Percentiles rank a stretch among this genome's conserved stretches.
These are phyloP conservation scores for Gamarada debralockiae DNA, from an alignment of 495 filamentous ascomycete genomes.

Conservation along the genomic window DNA sequence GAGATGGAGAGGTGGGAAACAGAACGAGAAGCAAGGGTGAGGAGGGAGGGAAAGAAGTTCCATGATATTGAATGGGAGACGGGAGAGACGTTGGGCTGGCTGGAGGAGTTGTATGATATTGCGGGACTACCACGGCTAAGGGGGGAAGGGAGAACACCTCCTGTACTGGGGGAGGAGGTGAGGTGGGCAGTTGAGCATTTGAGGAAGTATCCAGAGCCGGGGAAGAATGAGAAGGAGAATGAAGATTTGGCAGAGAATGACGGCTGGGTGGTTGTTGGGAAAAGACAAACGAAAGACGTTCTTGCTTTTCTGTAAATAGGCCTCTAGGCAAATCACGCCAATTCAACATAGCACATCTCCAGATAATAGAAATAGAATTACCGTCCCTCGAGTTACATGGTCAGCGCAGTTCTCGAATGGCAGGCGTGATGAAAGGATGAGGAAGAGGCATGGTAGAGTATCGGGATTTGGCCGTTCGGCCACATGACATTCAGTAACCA, in stretches of 20 bases:
- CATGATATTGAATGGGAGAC: slow-evolving; percentile 45
- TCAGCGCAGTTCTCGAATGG: no score
- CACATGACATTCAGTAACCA: no score
- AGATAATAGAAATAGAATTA: no score
- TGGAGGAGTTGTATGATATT: slow-evolving; percentile 36
- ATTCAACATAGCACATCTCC: no score
- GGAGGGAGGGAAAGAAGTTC: slow-evolving; percentile 33
- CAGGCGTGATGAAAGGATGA: no score
- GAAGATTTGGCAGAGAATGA: slow-evolving; percentile 8
- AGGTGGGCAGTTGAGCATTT: slow-evolving; percentile 46
- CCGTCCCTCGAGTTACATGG: no score
- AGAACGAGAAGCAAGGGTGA: slow-evolving; percentile 22
- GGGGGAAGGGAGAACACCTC: slow-evolving; percentile 41
- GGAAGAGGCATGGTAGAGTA: no score
- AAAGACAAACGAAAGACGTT: slow-evolving; percentile 20
- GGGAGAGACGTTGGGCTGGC: slow-evolving; percentile 39
- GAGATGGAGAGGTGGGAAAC: slow-evolving; percentile 40
- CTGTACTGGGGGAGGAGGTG: slow-evolving; percentile 35
- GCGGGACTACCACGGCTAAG: slow-evolving; percentile 36
- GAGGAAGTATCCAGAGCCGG: slow-evolving; percentile 44
- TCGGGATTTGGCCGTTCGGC: no score
- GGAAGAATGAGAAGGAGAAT: slow-evolving; percentile 19
- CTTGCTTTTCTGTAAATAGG: slow-evolving; percentile 24
- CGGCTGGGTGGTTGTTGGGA: slow-evolving; percentile 28
- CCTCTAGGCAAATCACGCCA: no score